phyloP scores from a whole-genome alignment of 1,284 basidiomycete genomes.

The Cutaneotrichosporon sp. region DNA sequence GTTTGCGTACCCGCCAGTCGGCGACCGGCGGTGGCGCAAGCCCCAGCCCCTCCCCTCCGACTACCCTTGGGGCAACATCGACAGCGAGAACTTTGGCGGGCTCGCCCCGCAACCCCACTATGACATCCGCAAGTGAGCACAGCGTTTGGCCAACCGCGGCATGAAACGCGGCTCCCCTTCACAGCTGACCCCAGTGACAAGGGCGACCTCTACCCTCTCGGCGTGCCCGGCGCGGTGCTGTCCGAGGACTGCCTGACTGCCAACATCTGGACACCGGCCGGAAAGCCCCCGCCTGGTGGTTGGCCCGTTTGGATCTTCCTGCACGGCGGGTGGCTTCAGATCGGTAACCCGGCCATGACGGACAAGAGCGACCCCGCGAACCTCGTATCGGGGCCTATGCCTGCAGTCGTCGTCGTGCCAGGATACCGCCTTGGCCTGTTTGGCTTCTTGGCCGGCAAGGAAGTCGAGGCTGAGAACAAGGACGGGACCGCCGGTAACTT shows the following conservation, averaged over 20 bases:
- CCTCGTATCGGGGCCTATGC: constrained; percentile 11
- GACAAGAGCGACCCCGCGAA: constrained; percentile 18
- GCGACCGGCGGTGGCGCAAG: constrained; percentile 21
- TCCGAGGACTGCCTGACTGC: constrained; percentile 22
- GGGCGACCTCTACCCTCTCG: constrained; percentile 9
- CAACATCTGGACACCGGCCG: constrained; percentile 26
- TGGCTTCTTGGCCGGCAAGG: constrained; percentile 23
- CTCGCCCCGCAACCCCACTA: constrained; percentile 24
- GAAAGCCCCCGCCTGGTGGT: constrained; percentile 16
- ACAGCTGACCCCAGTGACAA: constrained; percentile 10
- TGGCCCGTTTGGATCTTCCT: constrained; percentile 25
- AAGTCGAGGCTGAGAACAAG: constrained; percentile 19
- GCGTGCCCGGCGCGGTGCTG: constrained; percentile 2
- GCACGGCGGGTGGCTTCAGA: constrained; percentile 30
- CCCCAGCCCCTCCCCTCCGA: constrained; percentile 18
- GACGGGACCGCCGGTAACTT: constrained; percentile 27
- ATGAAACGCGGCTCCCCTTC: no score
- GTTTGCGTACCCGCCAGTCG: constrained; percentile 20
- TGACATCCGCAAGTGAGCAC: constrained; percentile 19
- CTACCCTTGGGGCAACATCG: constrained; percentile 13
- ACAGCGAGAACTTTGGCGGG: constrained; percentile 19
- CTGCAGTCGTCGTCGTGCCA: constrained; percentile 19
- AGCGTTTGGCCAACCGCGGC: no score
- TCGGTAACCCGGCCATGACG: constrained; percentile 26
- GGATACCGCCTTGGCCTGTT: constrained; percentile 24